Base-by-base conservation (phyloP, 2,329 filamentous ascomycete genomes). In the Fusarium pilosicola region DNA sequence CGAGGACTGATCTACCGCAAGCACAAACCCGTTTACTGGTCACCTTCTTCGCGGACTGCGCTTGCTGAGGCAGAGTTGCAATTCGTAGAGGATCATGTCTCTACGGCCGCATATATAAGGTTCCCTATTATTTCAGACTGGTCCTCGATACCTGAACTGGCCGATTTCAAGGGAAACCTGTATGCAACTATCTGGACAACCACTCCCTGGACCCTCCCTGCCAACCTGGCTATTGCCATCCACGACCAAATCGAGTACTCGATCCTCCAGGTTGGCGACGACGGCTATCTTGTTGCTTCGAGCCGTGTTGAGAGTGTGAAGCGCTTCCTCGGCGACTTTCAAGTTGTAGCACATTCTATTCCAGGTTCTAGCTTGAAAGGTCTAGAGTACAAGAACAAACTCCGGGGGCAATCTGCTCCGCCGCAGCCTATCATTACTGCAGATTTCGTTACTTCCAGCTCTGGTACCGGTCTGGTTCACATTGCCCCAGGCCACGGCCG, bases 101-200 rank as follows among this genome's bases (percentile, higher is more conserved):
- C 92, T 7, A 89, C 86, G 20, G 88, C 93, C 3, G 93, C 93
- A n/a, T 96, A 92, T 79, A 88, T 99, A 49, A 91, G 90, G 68
- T 97, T 97, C 77, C 93, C 91, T 2, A 86, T 98, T 34, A 81
- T 90, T 18, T 80, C 80, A 12, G 80, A 81, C 57, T 78, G 74
- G 72, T 76, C 68, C 15, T 71, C 73, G 9, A 74, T 83, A 6
- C 78, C 82, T 1, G 81, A 80, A 17, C 76, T 88, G 56, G 75
- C 80, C 30, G 70, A 73, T 7, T 80, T 88, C 28, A 74, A 82
- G 11, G 86, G 86, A 8, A 83, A 86, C 10, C 79, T 98, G 17
- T 92, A 88, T 80, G 94, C 93, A n/a, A 88, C 96, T n/a, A 94
- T 98, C 58, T 99, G 96, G 96, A 99, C 96, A 5, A 99, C 96